phyloP scores from a whole-genome alignment of 2,329 filamentous ascomycete species.

The Aureobasidium sp. region DNA sequence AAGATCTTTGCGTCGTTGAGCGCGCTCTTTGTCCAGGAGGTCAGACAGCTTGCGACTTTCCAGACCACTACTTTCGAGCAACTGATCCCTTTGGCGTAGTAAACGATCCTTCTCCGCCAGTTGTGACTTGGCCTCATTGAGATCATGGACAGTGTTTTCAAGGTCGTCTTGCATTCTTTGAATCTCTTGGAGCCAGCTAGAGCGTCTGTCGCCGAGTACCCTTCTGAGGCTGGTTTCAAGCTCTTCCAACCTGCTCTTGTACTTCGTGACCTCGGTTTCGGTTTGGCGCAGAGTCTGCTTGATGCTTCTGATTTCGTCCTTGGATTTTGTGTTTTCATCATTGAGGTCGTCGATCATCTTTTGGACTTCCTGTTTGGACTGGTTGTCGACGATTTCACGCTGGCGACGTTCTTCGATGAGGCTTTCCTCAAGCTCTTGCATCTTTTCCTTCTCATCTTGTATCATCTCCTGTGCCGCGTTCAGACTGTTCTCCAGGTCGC shows the following conservation, averaged over 20 bases:
- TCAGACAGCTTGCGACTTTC: slow-evolving; percentile 81
- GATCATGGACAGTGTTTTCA: slow-evolving; percentile 73
- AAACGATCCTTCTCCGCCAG: slow-evolving; percentile 86
- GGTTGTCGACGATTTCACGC: slow-evolving; percentile 74
- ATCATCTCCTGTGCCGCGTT: slow-evolving; percentile 71
- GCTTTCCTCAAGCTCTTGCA: slow-evolving; percentile 50
- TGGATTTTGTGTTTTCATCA: slow-evolving; percentile 68
- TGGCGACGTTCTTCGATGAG: slow-evolving; percentile 76
- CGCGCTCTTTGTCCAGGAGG: slow-evolving; percentile 83
- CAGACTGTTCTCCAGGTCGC: slow-evolving; percentile 78
- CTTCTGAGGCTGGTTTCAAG: slow-evolving; percentile 83
- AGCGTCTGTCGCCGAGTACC: slow-evolving; percentile 76
- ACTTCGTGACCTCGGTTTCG: slow-evolving; percentile 82
- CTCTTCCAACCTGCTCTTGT: slow-evolving; percentile 85
- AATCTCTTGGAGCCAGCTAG: slow-evolving; percentile 74
- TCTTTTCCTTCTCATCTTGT: slow-evolving; percentile 74
- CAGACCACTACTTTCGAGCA: slow-evolving; percentile 81
- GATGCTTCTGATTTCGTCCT: slow-evolving; percentile 76
- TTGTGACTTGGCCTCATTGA: slow-evolving; percentile 69
- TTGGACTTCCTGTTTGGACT: slow-evolving; percentile 92
- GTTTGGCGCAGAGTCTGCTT: slow-evolving; percentile 75
- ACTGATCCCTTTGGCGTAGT: slow-evolving; percentile 78
- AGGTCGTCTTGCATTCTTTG: slow-evolving; percentile 82
- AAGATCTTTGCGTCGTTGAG: slow-evolving; percentile 77
- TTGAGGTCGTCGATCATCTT: slow-evolving; percentile 91